Conservation (phyloP, 768 basidiomycete species). For the Agaricus blazei region DNA sequence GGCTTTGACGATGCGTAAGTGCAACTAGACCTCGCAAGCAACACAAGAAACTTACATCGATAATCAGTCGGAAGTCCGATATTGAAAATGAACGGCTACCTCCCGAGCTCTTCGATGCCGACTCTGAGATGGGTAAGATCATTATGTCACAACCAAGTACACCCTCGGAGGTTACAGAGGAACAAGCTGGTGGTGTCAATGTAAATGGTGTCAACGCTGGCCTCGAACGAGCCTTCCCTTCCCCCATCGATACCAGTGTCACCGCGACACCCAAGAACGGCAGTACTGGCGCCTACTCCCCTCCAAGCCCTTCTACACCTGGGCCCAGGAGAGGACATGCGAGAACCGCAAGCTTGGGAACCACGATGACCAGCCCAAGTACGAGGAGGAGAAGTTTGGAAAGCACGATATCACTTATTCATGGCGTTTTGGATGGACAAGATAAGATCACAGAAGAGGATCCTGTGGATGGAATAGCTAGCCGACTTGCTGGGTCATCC, state of each 20-base stretch:
- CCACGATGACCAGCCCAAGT: conserved; percentile 93
- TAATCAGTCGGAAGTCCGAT: conserved; percentile 83
- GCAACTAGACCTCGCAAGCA: neutral
- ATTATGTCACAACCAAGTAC: conserved; percentile 52
- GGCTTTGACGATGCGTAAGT: conserved; percentile 96
- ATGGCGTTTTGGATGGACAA: conserved; percentile 85
- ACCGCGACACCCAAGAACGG: conserved; percentile 16
- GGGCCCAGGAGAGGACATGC: conserved; percentile 70
- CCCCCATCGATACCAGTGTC: conserved; percentile 16
- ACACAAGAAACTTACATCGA: neutral
- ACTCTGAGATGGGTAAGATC: conserved; percentile 66
- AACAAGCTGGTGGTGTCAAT: conserved; percentile 40
- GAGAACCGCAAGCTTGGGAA: conserved; percentile 82
- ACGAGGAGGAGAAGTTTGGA: conserved; percentile 89
- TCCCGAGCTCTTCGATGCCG: conserved; percentile 86
- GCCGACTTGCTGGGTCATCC: conserved; percentile 30
- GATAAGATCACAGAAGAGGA: conserved; percentile 34
- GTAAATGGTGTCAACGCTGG: conserved; percentile 41
- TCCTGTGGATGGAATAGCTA: conserved; percentile 27
- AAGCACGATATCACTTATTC: conserved; percentile 92
- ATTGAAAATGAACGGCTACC: conserved; percentile 99
- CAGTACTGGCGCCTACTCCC: conserved; percentile 25
- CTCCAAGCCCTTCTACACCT: conserved; percentile 32
- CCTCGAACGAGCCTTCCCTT: conserved; percentile 29
- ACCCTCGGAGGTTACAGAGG: conserved; percentile 40